Evolutionary conservation across 345 rosid species (phyloP).

Genomic region (Rhizophora apiculata): DNA sequence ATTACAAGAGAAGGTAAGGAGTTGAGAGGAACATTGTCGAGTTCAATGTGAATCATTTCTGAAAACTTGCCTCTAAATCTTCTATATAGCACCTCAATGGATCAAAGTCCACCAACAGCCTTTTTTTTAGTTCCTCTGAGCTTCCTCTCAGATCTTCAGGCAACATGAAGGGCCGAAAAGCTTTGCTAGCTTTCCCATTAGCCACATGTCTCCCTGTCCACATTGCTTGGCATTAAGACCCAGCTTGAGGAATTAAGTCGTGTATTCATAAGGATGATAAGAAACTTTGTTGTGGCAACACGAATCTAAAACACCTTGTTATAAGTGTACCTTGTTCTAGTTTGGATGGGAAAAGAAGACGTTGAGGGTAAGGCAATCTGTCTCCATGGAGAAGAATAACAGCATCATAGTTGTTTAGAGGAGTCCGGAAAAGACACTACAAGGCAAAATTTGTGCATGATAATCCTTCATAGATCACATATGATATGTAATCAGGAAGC

Average conservation of each 20-base stretch:
- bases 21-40: not conserved
- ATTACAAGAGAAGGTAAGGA: slow-evolving; percentile 11
- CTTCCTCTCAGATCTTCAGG: slow-evolving; percentile 56
- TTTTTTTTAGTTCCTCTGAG: slow-evolving; percentile 48
- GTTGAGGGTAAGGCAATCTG: slow-evolving; percentile 63
- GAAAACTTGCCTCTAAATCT: slow-evolving; percentile 63
- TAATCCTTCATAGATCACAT: not conserved
- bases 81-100: slow-evolving; percentile 62
- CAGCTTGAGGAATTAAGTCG: not conserved
- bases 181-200: slow-evolving; percentile 59
- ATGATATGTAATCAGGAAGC: not conserved
- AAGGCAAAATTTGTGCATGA: slow-evolving; percentile 13
- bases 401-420: slow-evolving; percentile 80
- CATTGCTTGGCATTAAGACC: not conserved
- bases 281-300: not conserved
- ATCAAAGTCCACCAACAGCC: slow-evolving; percentile 68
- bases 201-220: slow-evolving; percentile 69
- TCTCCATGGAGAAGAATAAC: slow-evolving; percentile 82
- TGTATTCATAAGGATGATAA: no score
- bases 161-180: slow-evolving; percentile 52
- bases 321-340: slow-evolving; percentile 52
- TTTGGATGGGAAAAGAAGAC: slow-evolving; percentile 73
- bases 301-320: not conserved
- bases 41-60: not conserved
- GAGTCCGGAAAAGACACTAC: slow-evolving; percentile 90